Conservation (phyloP, 768 basidiomycete species). For the Xanthoconium purpureum region DNA sequence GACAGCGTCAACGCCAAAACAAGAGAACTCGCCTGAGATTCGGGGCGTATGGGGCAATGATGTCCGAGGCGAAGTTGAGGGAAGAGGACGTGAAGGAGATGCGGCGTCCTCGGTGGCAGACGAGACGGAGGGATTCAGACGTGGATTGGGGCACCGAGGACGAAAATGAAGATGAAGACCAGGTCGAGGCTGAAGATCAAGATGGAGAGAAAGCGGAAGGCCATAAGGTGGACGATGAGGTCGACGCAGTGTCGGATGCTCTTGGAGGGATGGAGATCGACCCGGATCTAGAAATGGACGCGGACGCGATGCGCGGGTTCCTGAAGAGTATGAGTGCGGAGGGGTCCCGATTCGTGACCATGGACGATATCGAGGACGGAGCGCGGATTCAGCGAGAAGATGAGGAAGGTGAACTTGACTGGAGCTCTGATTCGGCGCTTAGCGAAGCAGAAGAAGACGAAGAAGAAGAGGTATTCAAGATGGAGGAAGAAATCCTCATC, state of each 20-base stretch:
- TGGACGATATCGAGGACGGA: conserved; percentile 64
- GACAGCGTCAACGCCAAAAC: conserved; percentile 21
- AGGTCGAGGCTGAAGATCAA: conserved; percentile 5
- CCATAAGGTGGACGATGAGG: conserved; percentile 23
- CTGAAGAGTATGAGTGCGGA: conserved; percentile 47
- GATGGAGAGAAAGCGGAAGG: too few species aligned
- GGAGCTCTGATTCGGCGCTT: conserved; percentile 27
- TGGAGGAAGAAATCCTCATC: conserved; percentile 47
- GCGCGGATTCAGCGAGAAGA: conserved; percentile 49
- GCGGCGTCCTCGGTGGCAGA: conserved; percentile 41
- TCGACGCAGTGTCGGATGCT: conserved; percentile 29
- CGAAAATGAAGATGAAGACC: conserved; percentile 31
- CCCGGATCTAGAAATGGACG: conserved; percentile 46
- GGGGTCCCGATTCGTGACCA: conserved; percentile 51
- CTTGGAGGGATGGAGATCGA: conserved; percentile 65
- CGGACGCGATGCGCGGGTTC: conserved; percentile 53
- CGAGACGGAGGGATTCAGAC: conserved; percentile 63
- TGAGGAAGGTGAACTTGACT: conserved; percentile 34
- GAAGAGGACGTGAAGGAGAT: conserved; percentile 30
- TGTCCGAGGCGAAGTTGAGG: conserved; percentile 51
- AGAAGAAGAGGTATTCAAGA: conserved; percentile 42
- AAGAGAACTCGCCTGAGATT: conserved; percentile 32
- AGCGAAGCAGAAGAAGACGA: conserved; percentile 30
- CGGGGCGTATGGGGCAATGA: conserved; percentile 50
- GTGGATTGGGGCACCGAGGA: conserved; percentile 60